Percentiles rank a stretch among this genome's conserved stretches.
phyloP scores from a whole-genome alignment of 345 rosid species.

The Sonneratia alba region DNA sequence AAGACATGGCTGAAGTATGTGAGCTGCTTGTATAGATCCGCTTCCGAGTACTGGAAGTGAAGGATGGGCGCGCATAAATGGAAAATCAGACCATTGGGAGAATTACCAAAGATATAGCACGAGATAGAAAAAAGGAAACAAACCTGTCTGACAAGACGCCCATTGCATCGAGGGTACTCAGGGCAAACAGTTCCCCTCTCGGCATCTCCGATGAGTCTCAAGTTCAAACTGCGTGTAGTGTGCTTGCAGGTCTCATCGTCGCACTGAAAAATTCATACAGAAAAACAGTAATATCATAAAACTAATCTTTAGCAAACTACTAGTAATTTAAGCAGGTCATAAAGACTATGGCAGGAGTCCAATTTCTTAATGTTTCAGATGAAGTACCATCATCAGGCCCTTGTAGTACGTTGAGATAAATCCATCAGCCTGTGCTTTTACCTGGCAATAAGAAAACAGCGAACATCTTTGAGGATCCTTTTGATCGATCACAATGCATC shows the following conservation, averaged over 20 bases:
- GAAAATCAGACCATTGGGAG: neutral
- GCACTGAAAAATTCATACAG: slow-evolving; percentile 40
- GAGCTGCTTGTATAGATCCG: slow-evolving; percentile 86
- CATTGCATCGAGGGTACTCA: slow-evolving; percentile 82
- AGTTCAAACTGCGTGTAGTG: slow-evolving; percentile 55
- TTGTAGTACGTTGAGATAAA: slow-evolving; percentile 70
- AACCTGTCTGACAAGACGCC: slow-evolving; percentile 75
- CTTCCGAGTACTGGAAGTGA: slow-evolving; percentile 64
- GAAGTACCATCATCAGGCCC: slow-evolving; percentile 83
- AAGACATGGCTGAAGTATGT: slow-evolving; percentile 69
- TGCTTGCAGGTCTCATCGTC: slow-evolving; percentile 92
- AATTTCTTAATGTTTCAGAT: neutral
- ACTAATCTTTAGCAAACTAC: neutral
- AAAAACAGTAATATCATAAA: neutral
- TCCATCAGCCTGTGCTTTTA: slow-evolving; percentile 66
- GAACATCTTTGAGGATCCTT: neutral
- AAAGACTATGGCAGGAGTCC: neutral
- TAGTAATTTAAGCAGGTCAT: neutral
- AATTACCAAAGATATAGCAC: neutral
- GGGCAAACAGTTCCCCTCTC: slow-evolving; percentile 98
- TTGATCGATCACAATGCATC: neutral
- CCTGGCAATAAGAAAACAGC: slow-evolving; percentile 35
- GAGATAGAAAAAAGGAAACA: neutral
- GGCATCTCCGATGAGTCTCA: slow-evolving; percentile 63
- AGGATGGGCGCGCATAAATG: neutral